Conservation (phyloP, 2,329 filamentous ascomycete genomes). For the Xylaria polymorpha region DNA sequence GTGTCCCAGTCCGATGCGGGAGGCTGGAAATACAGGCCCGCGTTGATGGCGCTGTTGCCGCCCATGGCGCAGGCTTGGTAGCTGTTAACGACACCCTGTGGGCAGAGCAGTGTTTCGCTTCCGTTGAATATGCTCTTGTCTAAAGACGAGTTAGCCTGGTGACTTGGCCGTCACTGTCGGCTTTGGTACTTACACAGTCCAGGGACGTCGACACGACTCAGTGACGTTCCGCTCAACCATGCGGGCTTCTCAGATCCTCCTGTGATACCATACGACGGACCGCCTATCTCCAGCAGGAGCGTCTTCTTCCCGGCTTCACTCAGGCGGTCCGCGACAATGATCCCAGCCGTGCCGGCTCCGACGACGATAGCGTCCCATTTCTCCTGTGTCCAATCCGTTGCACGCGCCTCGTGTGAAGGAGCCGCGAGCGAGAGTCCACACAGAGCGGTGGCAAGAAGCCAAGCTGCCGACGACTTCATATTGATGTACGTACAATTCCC, state of each 20-base stretch:
- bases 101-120: constrained; percentile 55
- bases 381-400: constrained; percentile 44
- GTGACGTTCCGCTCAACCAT: constrained; percentile 60
- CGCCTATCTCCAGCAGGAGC: constrained; percentile 63
- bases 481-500: not conserved
- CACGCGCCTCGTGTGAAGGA: constrained; percentile 31
- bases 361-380: constrained; percentile 56
- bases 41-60: constrained; percentile 65
- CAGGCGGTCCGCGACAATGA: constrained; percentile 63
- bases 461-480: constrained; percentile 22
- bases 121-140: constrained; percentile 62
- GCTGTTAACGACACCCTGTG: constrained; percentile 53
- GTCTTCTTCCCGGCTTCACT: constrained; percentile 64
- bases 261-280: constrained; percentile 61
- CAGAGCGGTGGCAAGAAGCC: constrained; percentile 6
- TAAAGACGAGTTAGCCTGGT: constrained; percentile 32
- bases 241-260: constrained; percentile 59
- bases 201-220: constrained; percentile 65
- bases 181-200: constrained; percentile 57
- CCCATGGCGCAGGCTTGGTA: constrained; percentile 64
- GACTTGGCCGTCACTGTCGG: not conserved
- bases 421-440: constrained; percentile 27
- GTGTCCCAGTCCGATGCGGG: constrained; percentile 64
- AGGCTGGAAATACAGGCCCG: constrained; percentile 64
- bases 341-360: constrained; percentile 64